These are phyloP conservation scores for Lepidium aucheri DNA, from an alignment of 345 rosid genomes.

Conservation along the genomic window DNA sequence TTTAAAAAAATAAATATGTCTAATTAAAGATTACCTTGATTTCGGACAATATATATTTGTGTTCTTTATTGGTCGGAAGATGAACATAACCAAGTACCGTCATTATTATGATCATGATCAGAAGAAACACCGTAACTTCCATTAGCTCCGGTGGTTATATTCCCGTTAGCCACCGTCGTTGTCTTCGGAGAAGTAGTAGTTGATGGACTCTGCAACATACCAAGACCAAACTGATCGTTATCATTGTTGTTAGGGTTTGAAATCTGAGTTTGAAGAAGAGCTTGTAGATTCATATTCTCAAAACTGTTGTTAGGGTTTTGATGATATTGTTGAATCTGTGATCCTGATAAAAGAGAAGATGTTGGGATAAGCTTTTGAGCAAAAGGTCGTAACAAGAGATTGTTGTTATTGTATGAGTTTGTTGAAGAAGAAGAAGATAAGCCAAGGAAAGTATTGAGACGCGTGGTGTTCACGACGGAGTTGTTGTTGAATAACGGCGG, in stretches of 20 bases:
- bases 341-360: conserved; percentile 19
- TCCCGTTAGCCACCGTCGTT: conserved; percentile 14
- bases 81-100: conserved; percentile 84
- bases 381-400: conserved; percentile 47
- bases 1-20: conserved; percentile 5
- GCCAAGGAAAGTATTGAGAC: conserved; percentile 64
- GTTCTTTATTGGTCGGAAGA: conserved; percentile 42
- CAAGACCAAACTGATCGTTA: conserved; percentile 31
- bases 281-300: conserved; percentile 52
- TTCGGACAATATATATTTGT: background rate
- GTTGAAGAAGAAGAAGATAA: conserved; percentile 31
- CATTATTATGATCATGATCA: conserved; percentile 28
- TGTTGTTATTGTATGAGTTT: conserved; percentile 35
- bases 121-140: conserved; percentile 38
- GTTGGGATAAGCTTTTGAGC: conserved; percentile 39
- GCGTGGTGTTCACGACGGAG: conserved; percentile 43
- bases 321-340: conserved; percentile 23
- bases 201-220: conserved; percentile 43
- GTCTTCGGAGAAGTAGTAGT: conserved; percentile 24
- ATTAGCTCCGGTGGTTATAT: conserved; percentile 18
- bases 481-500: conserved; percentile 61
- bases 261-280: conserved; percentile 48
- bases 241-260: conserved; percentile 32
- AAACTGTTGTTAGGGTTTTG: conserved; percentile 22
- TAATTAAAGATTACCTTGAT: conserved; percentile 7